Base-by-base conservation (phyloP, 768 basidiomycete species). In the Boletus bicolor region DNA sequence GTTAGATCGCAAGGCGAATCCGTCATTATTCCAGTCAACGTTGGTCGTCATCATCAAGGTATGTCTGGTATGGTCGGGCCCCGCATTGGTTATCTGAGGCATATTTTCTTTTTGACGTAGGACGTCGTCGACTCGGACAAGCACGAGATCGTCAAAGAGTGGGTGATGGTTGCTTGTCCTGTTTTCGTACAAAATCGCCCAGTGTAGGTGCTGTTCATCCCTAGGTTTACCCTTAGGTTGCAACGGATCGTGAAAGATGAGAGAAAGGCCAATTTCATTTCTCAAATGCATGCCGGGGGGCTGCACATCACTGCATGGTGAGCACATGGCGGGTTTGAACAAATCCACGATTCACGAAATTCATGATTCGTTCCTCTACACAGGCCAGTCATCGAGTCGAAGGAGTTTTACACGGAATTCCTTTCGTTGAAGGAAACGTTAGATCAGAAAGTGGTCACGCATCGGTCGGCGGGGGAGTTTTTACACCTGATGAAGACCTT, bases 1-100 rank as follows among this genome's bases (percentile, higher is more conserved):
- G 14, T 65, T 86, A 3, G 82, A 86, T 60, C 85, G 85, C 9
- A 73, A 76, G 14, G 72, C 78, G 0, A 86, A 85, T 62, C 83
- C 82, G 0, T 75, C 75, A 3, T 67, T 86, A 7, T 86, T 86
- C 68, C 79, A 77, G 59, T 85, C 82, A 0, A 82, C 76, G 0
- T 68, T 86, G 14, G 77, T 86, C 58, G 77, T 86, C 58, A 83
- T 86, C 44, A 85, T 86, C 67, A 86, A 86, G 75, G 83, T 77
- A 21, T 2, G 42, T 50, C 2, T 49, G 2, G 2, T 24, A 24
- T 1, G 21, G 21, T 24, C 2, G 21, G 21, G 21, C 21, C 21
- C 21, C 21, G 21, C 21, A 24, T 24, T 1, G 21, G 21, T 3
- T 24, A 1, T 24, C 15, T 55, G 3, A 64, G 7, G 36, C 24